phyloP scores from a whole-genome alignment of 2,329 filamentous ascomycete genomes.

The Nemania abortiva region DNA sequence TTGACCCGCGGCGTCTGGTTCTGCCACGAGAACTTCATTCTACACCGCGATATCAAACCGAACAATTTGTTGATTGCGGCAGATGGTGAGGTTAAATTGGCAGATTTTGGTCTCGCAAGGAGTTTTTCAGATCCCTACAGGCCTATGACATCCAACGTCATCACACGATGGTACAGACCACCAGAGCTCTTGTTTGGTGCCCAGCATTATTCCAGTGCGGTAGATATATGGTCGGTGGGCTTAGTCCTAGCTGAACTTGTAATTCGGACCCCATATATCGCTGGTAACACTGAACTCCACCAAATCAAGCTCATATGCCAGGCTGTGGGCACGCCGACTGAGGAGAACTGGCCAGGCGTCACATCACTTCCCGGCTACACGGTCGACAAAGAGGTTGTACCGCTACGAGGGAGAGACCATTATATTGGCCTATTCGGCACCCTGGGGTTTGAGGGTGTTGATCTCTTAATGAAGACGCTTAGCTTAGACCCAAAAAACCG shows the following conservation, averaged over 20 bases:
- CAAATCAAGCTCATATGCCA: constrained; percentile 88
- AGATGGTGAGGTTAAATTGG: constrained; percentile 93
- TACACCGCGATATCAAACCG: constrained; percentile 98
- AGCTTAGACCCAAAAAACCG: constrained; percentile 87
- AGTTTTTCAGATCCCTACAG: constrained; percentile 89
- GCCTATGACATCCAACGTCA: constrained; percentile 92
- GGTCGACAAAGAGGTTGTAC: constrained; percentile 70
- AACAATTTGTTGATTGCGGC: constrained; percentile 97
- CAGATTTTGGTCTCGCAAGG: constrained; percentile 95
- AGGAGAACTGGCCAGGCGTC: constrained; percentile 96
- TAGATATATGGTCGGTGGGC: constrained; percentile 95
- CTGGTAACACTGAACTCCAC: constrained; percentile 85
- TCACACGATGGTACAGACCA: constrained; percentile 96
- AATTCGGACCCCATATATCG: constrained; percentile 83
- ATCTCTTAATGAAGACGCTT: constrained; percentile 87
- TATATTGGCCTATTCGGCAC: constrained; percentile 84
- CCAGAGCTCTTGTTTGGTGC: constrained; percentile 94
- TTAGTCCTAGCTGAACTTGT: constrained; percentile 94
- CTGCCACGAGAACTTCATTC: constrained; percentile 92
- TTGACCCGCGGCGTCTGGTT: constrained; percentile 93
- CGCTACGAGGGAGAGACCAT: constrained; percentile 75
- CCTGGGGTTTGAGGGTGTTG: constrained; percentile 84
- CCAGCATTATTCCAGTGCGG: constrained; percentile 87
- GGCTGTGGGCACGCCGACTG: constrained; percentile 88
- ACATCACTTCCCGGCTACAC: constrained; percentile 83